A percentile compares a stretch with the other conserved stretches of the same genome.
phyloP scores from a whole-genome alignment of 305 asterid species.

The Petunia hybrid region DNA sequence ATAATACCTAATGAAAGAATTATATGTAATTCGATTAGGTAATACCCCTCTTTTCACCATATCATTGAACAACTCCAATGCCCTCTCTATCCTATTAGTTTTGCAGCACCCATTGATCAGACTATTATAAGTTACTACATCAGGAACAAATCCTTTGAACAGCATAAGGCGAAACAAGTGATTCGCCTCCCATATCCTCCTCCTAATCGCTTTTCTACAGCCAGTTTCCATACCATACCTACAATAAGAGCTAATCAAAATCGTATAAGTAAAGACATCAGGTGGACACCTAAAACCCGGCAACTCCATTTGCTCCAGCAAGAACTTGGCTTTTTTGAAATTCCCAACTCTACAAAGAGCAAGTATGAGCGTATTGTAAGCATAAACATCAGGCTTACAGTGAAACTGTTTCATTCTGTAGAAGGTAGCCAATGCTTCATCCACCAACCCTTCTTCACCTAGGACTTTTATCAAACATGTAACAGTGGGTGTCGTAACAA shows the following conservation, averaged over 20 bases:
- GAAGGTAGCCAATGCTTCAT: conserved; percentile 77
- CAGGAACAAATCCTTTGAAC: conserved; percentile 80
- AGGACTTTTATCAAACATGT: conserved; percentile 79
- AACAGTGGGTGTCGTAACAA: conserved; percentile 67
- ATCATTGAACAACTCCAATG: conserved; percentile 81
- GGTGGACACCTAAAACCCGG: conserved; percentile 84
- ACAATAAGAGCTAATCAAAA: conserved; percentile 80
- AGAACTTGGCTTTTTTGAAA: conserved; percentile 75
- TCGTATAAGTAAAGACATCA: conserved; percentile 76
- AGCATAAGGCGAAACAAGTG: conserved; percentile 79
- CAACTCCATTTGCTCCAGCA: conserved; percentile 79
- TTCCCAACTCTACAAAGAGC: conserved; percentile 83
- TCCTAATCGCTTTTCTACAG: conserved; percentile 77
- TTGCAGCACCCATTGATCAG: conserved; percentile 92
- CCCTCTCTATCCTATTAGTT: conserved; percentile 79
- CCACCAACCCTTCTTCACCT: conserved; percentile 80
- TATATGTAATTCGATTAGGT: conserved; percentile 77
- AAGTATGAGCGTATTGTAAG: conserved; percentile 68
- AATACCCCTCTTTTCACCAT: conserved; percentile 66
- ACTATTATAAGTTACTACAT: conserved; percentile 85
- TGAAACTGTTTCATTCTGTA: conserved; percentile 85
- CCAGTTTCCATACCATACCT: conserved; percentile 72
- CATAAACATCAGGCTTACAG: conserved; percentile 76
- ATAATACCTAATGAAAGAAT: conserved; percentile 79
- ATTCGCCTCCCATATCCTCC: conserved; percentile 91